A percentile compares a stretch with the other conserved stretches of the same genome.
These are phyloP conservation scores for Nakaseomyces uthaithaninus DNA, from an alignment of 1,139 yeast species.

Conservation along the genomic window DNA sequence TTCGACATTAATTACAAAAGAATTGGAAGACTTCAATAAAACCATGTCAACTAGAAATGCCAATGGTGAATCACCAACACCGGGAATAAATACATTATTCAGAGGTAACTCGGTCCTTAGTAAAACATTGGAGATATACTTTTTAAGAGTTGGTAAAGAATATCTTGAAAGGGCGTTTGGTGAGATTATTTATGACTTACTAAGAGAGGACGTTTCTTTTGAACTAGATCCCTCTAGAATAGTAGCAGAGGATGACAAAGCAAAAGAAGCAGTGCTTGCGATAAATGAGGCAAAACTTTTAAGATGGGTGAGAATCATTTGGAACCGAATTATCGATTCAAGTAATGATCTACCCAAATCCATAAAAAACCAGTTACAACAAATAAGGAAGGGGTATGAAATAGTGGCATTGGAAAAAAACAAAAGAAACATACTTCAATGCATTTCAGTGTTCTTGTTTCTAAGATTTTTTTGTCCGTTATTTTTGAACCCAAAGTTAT, in stretches of 20 bases:
- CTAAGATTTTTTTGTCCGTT: conserved; percentile 88
- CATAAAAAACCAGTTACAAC: conserved; percentile 52
- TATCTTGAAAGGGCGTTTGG: conserved; percentile 71
- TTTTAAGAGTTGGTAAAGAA: conserved; percentile 69
- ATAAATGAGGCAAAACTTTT: conserved; percentile 48
- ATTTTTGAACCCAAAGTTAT: conserved; percentile 76
- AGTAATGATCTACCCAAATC: conserved; percentile 70
- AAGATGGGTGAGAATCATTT: conserved; percentile 52
- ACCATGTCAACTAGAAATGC: conserved; percentile 15
- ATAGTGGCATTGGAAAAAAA: conserved; percentile 48
- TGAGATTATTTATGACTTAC: conserved; percentile 49
- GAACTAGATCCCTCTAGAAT: conserved; percentile 66
- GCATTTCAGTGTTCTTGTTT: conserved; percentile 76
- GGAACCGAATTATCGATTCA: conserved; percentile 63
- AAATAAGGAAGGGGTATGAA: conserved; percentile 54
- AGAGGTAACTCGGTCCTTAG: conserved; percentile 80
- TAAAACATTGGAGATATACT: conserved; percentile 70
- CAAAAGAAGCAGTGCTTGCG: conserved; percentile 36
- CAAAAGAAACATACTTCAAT: conserved; percentile 46
- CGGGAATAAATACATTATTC: conserved; percentile 58
- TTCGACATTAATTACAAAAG: conserved; percentile 56
- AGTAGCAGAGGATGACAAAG: conserved; percentile 37
- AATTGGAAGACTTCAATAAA: conserved; percentile 36
- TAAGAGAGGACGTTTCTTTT: conserved; percentile 41
- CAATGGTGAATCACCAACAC: conserved; percentile 11